Percentiles rank a stretch among this genome's conserved stretches.
Conservation (phyloP, 805 yeast genomes). For the Vanderwaltozyma tropicalis region DNA sequence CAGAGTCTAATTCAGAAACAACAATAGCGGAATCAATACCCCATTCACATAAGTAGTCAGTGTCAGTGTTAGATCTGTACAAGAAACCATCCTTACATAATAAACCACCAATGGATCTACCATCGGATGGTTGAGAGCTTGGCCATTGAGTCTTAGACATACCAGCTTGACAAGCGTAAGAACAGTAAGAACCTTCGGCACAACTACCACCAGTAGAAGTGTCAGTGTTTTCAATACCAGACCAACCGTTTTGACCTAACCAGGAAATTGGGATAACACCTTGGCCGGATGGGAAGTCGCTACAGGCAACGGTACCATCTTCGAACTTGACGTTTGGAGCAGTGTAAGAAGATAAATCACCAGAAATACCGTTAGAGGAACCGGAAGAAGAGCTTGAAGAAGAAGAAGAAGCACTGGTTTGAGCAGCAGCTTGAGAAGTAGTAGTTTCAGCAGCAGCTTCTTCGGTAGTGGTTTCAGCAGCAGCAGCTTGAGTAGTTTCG, state of each 20-base stretch:
- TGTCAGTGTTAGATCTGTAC: constrained; percentile 65
- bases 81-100: constrained; percentile 75
- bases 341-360: constrained; percentile 50
- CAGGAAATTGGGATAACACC: constrained; percentile 59
- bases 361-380: constrained; percentile 33
- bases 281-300: constrained; percentile 60
- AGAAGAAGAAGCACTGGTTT: constrained; percentile 19
- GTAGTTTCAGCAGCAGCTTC: constrained; percentile 11
- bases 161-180: constrained; percentile 97
- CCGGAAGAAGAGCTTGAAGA: constrained; percentile 25
- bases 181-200: constrained; percentile 87
- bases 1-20: constrained; percentile 49
- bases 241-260: constrained; percentile 44
- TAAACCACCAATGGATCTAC: constrained; percentile 93
- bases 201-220: constrained; percentile 62
- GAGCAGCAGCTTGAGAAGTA: constrained; percentile 14
- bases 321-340: constrained; percentile 50
- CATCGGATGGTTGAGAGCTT: constrained; percentile 71
- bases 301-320: constrained; percentile 64
- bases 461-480: constrained; percentile 21
- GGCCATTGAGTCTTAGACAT: constrained; percentile 99
- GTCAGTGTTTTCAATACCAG: constrained; percentile 29
- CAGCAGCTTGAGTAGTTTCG: constrained; percentile 9
- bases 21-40: constrained; percentile 66
- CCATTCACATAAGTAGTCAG: constrained; percentile 79